These are phyloP conservation scores for Phyllostachys edulis DNA, from an alignment of 176 grass and related monocot species.

Conservation along the genomic window DNA sequence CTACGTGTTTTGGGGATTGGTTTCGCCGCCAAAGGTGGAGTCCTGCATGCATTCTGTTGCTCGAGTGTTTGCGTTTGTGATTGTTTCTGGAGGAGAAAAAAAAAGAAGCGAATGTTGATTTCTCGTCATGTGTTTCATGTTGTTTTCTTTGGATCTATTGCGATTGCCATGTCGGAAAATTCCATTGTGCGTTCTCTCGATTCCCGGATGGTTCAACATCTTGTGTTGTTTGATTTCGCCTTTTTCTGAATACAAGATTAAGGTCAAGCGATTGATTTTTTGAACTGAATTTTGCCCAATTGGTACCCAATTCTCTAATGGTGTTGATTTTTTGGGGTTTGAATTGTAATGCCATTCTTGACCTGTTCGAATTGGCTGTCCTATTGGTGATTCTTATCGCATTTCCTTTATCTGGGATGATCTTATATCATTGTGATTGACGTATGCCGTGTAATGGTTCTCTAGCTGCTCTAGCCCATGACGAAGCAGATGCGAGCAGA, in stretches of 20 bases:
- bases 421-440: slow-evolving; percentile 25
- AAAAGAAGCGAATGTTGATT: not conserved
- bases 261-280: not conserved
- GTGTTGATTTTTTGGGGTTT: not conserved
- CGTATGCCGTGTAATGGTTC: slow-evolving; percentile 13
- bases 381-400: not conserved
- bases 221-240: not conserved
- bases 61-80: not conserved
- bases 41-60: not conserved
- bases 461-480: slow-evolving; percentile 16
- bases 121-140: not conserved
- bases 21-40: not conserved
- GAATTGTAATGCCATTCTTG: not conserved
- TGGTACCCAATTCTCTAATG: not conserved
- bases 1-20: not conserved
- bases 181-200: not conserved
- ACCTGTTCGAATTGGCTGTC: slow-evolving; percentile 5
- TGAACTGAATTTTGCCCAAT: not conserved
- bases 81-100: not conserved
- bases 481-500: too few relatives aligned
- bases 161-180: not conserved
- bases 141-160: slow-evolving; percentile 27
- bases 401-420: not conserved
- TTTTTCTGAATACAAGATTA: slow-evolving; percentile 12
- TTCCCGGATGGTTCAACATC: not conserved